Evolutionary conservation across 1,284 basidiomycete species (phyloP).

Genomic region (Caloboletus firmus): DNA sequence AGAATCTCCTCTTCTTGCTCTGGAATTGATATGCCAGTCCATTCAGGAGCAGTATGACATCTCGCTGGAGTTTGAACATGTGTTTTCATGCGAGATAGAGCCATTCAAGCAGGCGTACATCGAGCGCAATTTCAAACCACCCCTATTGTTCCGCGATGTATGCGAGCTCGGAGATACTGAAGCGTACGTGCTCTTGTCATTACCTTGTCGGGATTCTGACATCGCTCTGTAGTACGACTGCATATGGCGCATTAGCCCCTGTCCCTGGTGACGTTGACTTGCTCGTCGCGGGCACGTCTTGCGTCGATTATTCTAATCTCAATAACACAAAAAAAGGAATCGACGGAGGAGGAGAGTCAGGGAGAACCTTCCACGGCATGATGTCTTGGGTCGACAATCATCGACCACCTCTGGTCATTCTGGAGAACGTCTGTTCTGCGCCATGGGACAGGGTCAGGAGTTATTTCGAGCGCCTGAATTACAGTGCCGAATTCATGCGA

Average conservation of each 20-base stretch:
- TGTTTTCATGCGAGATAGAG: constrained; percentile 97
- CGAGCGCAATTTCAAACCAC: constrained; percentile 91
- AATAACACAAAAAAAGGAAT: constrained; percentile 93
- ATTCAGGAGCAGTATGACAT: constrained; percentile 70
- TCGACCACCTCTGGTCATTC: constrained; percentile 84
- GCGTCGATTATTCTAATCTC: constrained; percentile 94
- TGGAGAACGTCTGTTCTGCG: constrained; percentile 92
- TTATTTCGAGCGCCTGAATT: constrained; percentile 76
- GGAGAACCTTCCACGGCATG: constrained; percentile 90
- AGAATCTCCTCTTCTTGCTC: constrained; percentile 89
- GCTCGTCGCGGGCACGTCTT: constrained; percentile 90
- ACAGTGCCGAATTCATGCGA: constrained; percentile 71
- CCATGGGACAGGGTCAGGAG: constrained; percentile 81
- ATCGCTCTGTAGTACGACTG: constrained; percentile 65
- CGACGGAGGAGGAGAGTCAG: constrained; percentile 85
- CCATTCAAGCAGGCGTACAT: constrained; percentile 99
- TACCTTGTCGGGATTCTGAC: constrained; percentile 12
- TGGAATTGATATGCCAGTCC: constrained; percentile 78
- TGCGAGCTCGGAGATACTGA: constrained; percentile 81
- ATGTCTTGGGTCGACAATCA: constrained; percentile 89
- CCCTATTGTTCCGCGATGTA: constrained; percentile 91
- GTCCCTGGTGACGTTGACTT: constrained; percentile 92
- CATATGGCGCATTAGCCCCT: constrained; percentile 82
- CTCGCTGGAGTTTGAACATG: constrained; percentile 80
- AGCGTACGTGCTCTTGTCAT: constrained; percentile 50